Base-by-base conservation (phyloP, 2,329 filamentous ascomycete genomes). In the Fonsecaea monophora region DNA sequence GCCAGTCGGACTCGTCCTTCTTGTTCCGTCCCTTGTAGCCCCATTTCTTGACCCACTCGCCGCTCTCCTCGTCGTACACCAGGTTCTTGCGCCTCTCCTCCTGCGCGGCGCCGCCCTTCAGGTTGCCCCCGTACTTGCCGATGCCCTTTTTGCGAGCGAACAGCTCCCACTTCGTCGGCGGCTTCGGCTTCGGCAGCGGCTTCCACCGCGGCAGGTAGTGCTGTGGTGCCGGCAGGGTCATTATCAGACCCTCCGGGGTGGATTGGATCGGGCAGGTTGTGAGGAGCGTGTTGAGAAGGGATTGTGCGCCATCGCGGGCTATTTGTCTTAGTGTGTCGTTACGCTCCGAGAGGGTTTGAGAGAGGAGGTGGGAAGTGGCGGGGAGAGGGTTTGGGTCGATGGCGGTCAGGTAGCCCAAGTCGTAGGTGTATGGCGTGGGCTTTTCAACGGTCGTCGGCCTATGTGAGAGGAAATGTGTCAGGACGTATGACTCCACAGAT, bases 71-170 rank as follows among this genome's bases (percentile, higher is more conserved):
- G 79, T 98, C 92, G 78, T 90, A 98, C 64, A 90, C 88, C 74
- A 94, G 82, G 82, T 97, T 90, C 78, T 82, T 82, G 70, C 78
- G 76, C 48, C 87, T 85, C 4, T 74, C 72, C 85, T 80, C 84
- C 69, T 88, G 86, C 79, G 89, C 85, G 77, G 95, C 92, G 72
- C 90, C 74, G 15, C 72, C 70, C 21, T 73, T 73, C 9, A 76
- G 74, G 6, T 74, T 77, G n/a, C 79, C 80, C 86, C 94, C 96
- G 80, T 89, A 88, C 82, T 91, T 92, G 82, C 81, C 81, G 60
- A 99, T 98, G 64, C 95, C 95, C 86, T 97, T 96, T 87, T 96
- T 96, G 79, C 89, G 90, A 54, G 95, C 95, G 82, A 99, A 99
- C 75, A 90, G 88, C 83, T 97, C 90, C 95, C 95, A 99, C 79